Evolutionary conservation across 2,329 filamentous ascomycete genomes (phyloP).

Genomic region (Pseudopyrenochaeta lycopersici): DNA sequence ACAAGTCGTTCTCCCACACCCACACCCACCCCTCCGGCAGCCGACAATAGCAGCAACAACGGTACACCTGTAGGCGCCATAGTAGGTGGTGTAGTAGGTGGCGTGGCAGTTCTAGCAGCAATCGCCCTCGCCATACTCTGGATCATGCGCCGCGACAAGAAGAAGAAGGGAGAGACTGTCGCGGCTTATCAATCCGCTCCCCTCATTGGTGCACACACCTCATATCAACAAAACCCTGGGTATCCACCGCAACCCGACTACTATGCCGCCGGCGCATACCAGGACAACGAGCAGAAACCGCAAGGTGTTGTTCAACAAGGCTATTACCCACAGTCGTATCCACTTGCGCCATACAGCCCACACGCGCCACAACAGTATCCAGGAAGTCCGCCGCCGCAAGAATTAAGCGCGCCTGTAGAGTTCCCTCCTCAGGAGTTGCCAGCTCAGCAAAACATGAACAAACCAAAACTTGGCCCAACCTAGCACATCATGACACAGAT

Average conservation of each 20-base stretch:
- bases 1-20: neutral
- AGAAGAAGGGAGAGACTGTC: neutral
- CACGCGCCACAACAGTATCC: conserved; percentile 5
- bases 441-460: neutral
- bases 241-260: conserved; percentile 1
- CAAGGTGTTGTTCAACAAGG: conserved; percentile 1
- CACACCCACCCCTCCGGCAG: neutral
- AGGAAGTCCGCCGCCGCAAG: neutral
- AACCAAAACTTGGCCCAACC: neutral
- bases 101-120: conserved; percentile 3
- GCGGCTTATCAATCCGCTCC: neutral
- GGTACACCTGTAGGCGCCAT: conserved; percentile 5
- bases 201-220: neutral
- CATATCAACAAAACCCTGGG: neutral
- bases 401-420: neutral
- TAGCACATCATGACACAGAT: neutral
- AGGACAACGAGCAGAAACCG: conserved; percentile 4
- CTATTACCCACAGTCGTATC: conserved; percentile 5
- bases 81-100: conserved; percentile 11
- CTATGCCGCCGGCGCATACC: neutral
- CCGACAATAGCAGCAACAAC: neutral
- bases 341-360: conserved; percentile 10
- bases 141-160: conserved; percentile 1
- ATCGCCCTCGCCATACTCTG: conserved; percentile 8
- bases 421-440: neutral